Conservation (phyloP, 176 grass and related monocot genomes). For the Raddia guianensis region DNA sequence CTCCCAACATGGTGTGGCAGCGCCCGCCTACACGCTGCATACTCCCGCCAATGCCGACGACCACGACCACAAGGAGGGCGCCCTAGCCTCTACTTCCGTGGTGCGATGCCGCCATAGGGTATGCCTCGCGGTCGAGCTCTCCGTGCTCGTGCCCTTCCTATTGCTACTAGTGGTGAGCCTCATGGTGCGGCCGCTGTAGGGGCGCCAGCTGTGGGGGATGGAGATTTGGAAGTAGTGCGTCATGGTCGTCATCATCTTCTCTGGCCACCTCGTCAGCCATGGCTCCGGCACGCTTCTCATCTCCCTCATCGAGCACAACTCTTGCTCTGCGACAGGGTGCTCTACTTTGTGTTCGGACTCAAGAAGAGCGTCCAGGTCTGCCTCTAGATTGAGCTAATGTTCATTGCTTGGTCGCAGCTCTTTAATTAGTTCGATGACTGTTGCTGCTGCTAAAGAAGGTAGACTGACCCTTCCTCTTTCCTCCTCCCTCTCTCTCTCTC, state of each 20-base stretch:
- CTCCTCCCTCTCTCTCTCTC: too few species aligned
- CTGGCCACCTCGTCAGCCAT: constrained; percentile 71
- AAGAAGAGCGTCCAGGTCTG: constrained; percentile 74
- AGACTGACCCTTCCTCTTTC: too few species aligned
- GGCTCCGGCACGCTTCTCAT: constrained; percentile 65
- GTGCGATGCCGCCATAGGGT: constrained; percentile 48
- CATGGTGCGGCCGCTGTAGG: constrained; percentile 46
- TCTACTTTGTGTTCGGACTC: constrained; percentile 94
- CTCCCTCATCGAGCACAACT: constrained; percentile 89
- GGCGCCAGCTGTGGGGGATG: constrained; percentile 55
- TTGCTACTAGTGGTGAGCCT: constrained; percentile 70
- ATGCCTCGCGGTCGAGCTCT: constrained; percentile 43
- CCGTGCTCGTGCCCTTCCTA: constrained; percentile 65
- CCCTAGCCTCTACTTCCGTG: neutral
- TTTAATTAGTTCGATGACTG: constrained; percentile 16
- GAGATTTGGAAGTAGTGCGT: constrained; percentile 98
- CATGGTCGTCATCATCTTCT: constrained; percentile 75
- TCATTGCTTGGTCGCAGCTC: constrained; percentile 76
- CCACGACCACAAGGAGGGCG: constrained; percentile 54
- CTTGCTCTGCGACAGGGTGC: constrained; percentile 83
- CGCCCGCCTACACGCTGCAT: constrained; percentile 52
- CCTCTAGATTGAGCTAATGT: constrained; percentile 70
- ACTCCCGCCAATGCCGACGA: constrained; percentile 66
- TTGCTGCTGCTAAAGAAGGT: too few species aligned
- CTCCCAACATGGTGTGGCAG: constrained; percentile 9